Conservation (phyloP, 1,284 basidiomycete genomes). For the Pseudozyma sp. region DNA sequence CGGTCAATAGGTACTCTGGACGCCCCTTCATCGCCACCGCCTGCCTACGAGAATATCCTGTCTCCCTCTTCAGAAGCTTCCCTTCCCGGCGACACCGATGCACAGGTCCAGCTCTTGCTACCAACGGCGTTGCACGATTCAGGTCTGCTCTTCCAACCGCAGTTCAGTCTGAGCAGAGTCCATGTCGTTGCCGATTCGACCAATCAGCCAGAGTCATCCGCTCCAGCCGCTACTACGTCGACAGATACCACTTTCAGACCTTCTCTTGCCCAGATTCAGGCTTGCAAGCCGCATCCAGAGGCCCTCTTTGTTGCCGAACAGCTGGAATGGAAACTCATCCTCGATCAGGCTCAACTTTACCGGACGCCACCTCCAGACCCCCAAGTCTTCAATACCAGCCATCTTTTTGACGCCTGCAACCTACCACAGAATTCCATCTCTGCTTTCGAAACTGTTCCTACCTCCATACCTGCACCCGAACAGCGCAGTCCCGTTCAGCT, state of each 20-base stretch:
- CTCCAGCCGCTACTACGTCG: conserved; percentile 2
- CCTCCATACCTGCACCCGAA: conserved; percentile 16
- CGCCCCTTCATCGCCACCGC: conserved; percentile 21
- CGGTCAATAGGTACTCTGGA: neutral
- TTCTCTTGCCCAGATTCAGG: conserved; percentile 14
- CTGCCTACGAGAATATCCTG: conserved; percentile 7
- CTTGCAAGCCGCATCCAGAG: conserved; percentile 44
- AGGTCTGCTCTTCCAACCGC: conserved; percentile 43
- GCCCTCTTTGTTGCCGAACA: conserved; percentile 51
- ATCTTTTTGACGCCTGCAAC: conserved; percentile 40
- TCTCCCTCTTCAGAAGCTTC: neutral
- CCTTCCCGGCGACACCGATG: neutral
- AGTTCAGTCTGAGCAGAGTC: conserved; percentile 23
- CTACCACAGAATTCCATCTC: conserved; percentile 19
- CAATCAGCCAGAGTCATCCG: neutral
- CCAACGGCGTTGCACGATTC: conserved; percentile 42
- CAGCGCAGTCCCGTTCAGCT: conserved; percentile 28
- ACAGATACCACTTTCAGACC: conserved; percentile 8
- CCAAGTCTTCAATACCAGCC: neutral
- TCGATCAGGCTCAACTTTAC: conserved; percentile 19
- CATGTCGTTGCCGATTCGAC: conserved; percentile 6
- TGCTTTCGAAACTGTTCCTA: conserved; percentile 40
- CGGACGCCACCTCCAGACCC: neutral
- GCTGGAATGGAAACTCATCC: conserved; percentile 53
- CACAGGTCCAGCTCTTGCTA: conserved; percentile 16